Evolutionary conservation across 257 asterid species (phyloP).

Genomic region (Forsythia suspensa): DNA sequence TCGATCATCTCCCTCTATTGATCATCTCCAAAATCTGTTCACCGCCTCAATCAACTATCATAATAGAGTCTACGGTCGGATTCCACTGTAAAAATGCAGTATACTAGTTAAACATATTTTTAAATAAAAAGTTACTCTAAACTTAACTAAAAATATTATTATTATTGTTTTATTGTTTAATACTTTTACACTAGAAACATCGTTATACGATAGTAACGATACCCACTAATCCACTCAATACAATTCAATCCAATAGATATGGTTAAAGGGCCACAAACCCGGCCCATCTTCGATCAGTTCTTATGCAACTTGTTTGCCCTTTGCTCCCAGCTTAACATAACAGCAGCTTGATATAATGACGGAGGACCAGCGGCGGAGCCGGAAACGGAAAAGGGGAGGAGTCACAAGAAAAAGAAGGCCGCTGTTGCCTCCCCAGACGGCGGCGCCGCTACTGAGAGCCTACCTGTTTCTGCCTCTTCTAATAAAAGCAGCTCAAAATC

Average conservation of each 20-base stretch:
- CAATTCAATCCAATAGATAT: neutral
- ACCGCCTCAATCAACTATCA: too few species aligned
- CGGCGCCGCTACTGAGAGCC: conserved; percentile 6
- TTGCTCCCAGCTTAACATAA: neutral
- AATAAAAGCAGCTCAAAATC: conserved; percentile 43
- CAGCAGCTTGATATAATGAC: conserved; percentile 19
- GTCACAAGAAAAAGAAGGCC: conserved; percentile 21
- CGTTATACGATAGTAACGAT: too few species aligned
- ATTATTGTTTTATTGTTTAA: too few species aligned
- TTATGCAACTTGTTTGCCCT: neutral
- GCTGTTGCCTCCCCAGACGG: conserved; percentile 21
- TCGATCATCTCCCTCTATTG: too few species aligned
- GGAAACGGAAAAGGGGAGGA: conserved; percentile 54
- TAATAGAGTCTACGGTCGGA: too few species aligned
- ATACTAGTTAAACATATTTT: too few species aligned
- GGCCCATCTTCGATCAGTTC: neutral
- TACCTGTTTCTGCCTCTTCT: conserved; percentile 17
- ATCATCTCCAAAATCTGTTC: too few species aligned
- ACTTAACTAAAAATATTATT: too few species aligned
- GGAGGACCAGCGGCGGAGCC: conserved; percentile 47
- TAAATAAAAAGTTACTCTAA: too few species aligned
- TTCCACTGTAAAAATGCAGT: too few species aligned
- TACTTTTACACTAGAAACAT: too few species aligned
- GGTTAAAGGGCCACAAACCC: neutral
- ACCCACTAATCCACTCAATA: too few species aligned